Evolutionary conservation across 2,329 filamentous ascomycete species (phyloP).

Genomic region (Zymoseptoria brevis): DNA sequence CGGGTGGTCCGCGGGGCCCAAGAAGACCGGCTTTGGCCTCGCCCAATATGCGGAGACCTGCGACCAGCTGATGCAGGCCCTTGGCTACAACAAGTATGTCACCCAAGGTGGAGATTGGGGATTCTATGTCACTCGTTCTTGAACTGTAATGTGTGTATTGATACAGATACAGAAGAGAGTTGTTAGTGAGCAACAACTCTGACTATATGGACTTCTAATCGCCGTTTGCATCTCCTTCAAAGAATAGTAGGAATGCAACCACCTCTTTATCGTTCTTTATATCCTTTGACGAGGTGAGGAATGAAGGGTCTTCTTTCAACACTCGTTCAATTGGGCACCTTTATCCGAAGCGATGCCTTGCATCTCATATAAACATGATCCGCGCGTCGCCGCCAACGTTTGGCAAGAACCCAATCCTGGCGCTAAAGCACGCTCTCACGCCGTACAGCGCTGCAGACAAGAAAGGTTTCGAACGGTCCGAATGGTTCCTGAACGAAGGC

Average conservation of each 20-base stretch:
- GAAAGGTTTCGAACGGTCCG: slow-evolving; percentile 44
- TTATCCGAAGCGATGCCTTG: no score
- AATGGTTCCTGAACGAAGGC: slow-evolving; percentile 53
- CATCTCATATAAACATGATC: background rate
- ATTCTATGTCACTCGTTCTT: slow-evolving; percentile 45
- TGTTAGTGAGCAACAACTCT: no score
- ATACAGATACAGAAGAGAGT: no score
- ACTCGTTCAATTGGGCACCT: slow-evolving; percentile 43
- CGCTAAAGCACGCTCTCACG: slow-evolving; percentile 47
- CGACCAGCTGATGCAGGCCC: slow-evolving; percentile 50
- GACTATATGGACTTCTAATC: no score
- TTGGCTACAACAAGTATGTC: slow-evolving; percentile 53
- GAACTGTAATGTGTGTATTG: no score
- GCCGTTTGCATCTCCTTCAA: no score
- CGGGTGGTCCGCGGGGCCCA: slow-evolving; percentile 57
- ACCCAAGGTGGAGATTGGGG: slow-evolving; percentile 47
- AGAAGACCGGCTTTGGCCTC: slow-evolving; percentile 42
- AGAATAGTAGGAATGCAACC: no score
- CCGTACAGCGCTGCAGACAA: slow-evolving; percentile 48
- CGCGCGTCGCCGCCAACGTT: slow-evolving; percentile 42
- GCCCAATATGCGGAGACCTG: slow-evolving; percentile 48
- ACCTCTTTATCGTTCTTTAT: no score
- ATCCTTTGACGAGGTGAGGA: no score
- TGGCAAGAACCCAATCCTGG: slow-evolving; percentile 48
- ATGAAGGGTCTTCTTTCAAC: no score